phyloP scores from a whole-genome alignment of 768 basidiomycete genomes.

The button mushroom (Agaricus bisporus) region DNA sequence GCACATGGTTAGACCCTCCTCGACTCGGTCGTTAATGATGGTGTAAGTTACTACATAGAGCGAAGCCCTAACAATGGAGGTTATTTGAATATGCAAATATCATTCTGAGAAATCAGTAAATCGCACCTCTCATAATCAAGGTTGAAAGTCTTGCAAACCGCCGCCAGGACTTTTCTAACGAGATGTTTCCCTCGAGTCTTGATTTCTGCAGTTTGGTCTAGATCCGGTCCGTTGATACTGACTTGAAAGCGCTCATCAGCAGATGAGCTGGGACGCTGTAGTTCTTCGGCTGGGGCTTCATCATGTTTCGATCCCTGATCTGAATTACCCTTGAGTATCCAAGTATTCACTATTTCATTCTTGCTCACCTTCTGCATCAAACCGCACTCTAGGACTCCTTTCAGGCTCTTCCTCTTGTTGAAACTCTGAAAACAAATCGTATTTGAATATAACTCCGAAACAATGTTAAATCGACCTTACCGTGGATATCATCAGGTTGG shows the following conservation, averaged over 20 bases:
- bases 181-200: constrained; percentile 37
- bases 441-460: not conserved
- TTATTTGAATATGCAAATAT: not conserved
- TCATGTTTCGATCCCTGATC: not conserved
- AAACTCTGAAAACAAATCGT: not conserved
- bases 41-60: constrained; percentile 12
- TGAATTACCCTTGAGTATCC: not conserved
- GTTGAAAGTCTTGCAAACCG: constrained; percentile 33
- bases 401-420: not conserved
- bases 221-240: constrained; percentile 18
- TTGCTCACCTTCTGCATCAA: not conserved
- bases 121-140: constrained; percentile 24
- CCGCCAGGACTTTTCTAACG: constrained; percentile 33
- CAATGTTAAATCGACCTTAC: not conserved
- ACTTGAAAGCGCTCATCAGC: constrained; percentile 24
- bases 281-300: constrained; percentile 4
- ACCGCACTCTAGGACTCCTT: not conserved
- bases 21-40: constrained; percentile 8
- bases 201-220: constrained; percentile 24
- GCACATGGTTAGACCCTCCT: constrained; percentile 13
- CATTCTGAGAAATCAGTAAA: not conserved
- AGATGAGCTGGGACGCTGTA: not conserved
- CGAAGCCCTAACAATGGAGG: constrained; percentile 11
- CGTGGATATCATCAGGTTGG: not conserved
- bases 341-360: too few species aligned